A percentile compares a stretch with the other conserved stretches of the same genome.
These are phyloP conservation scores for Penicillium italicum DNA, from an alignment of 2,329 filamentous ascomycete species.

Conservation along the genomic window DNA sequence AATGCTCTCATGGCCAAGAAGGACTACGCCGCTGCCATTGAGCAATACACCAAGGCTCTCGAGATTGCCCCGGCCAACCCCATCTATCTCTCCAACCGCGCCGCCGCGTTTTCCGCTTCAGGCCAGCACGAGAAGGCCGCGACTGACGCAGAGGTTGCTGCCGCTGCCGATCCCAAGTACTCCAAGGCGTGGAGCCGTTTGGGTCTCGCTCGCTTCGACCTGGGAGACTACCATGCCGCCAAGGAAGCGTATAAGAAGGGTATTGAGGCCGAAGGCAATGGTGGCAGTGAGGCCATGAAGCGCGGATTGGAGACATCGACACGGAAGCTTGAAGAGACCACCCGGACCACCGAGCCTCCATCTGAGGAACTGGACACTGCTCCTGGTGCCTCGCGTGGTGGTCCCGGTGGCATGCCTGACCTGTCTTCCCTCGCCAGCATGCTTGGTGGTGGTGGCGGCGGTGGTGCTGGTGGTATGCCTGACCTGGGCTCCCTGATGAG, in stretches of 20 bases:
- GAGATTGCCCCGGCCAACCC: slow-evolving; percentile 78
- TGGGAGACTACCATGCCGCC: slow-evolving; percentile 83
- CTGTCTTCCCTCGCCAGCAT: slow-evolving; percentile 67
- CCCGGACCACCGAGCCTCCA: slow-evolving; percentile 50
- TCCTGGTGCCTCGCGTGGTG: slow-evolving; percentile 43
- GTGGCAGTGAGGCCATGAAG: slow-evolving; percentile 95
- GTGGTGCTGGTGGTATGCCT: slow-evolving; percentile 70
- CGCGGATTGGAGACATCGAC: slow-evolving; percentile 94
- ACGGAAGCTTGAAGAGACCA: slow-evolving; percentile 78
- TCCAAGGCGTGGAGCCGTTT: slow-evolving; percentile 96
- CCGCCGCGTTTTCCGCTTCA: slow-evolving; percentile 83
- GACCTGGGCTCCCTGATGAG: slow-evolving; percentile 84
- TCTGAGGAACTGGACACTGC: slow-evolving; percentile 53
- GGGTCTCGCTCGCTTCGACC: slow-evolving; percentile 83
- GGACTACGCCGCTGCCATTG: slow-evolving; percentile 79
- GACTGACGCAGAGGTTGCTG: slow-evolving; percentile 85
- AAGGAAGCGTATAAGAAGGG: slow-evolving; percentile 94
- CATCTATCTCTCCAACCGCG: slow-evolving; percentile 96
- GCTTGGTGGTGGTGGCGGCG: slow-evolving; percentile 59
- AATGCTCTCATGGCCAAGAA: slow-evolving; percentile 95
- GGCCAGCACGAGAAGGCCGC: slow-evolving; percentile 80
- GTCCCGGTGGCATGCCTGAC: slow-evolving; percentile 65
- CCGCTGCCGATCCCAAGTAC: slow-evolving; percentile 83
- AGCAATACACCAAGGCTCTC: slow-evolving; percentile 83
- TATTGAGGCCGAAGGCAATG: slow-evolving; percentile 89